Evolutionary conservation across 768 basidiomycete species (phyloP), one percentile per base, ranked within the genome.

Genomic region (Strobilomyces dryophilus): DNA sequence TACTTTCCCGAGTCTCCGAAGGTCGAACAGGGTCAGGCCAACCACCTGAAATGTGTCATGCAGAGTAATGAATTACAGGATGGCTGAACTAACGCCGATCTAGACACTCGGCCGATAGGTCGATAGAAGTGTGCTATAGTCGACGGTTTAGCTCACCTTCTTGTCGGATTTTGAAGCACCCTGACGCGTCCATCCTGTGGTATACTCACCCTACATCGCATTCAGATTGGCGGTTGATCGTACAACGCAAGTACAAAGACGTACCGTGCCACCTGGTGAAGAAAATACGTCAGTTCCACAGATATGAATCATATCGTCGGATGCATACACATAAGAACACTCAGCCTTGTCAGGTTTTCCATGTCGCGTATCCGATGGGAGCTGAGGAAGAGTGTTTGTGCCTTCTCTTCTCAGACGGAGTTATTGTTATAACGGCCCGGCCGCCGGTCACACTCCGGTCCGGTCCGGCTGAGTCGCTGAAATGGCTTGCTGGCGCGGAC

Each of bases 91-190:
- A 70, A 87, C 87, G 48, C 87, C 86, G 62, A 88, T 87, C 87
- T 88, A 56, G 10, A 29, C 36, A 63, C 39, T 27, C 17, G 46
- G 20, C 44, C 10, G 9, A 44, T 43, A 5, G 45, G 47, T 55
- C 21, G 40, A 31, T 37, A 6, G 20, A 29, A 41, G 4, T 29
- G 6, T 18, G 37, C n/a, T 12, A 40, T 7, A 31, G 8, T 36
- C 8, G 37, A 50, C 37, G 39, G 27, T 43, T 12, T 17, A 12
- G 51, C 74, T 50, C 52, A 88, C 91, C 79, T 93, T 97, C 74
- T 95, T 95, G 74, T 95, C 94, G 6, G 92, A 95, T 65, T 85
- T 91, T 15, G 92, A 95, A 40, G 89, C 91, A n/a, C 93, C 93
- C 35, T 87, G 82, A 12, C 83, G 84, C 10, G 90, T 92, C 89